phyloP scores from a whole-genome alignment of 345 rosid genomes.

The Cardiospermum halicacabum region DNA sequence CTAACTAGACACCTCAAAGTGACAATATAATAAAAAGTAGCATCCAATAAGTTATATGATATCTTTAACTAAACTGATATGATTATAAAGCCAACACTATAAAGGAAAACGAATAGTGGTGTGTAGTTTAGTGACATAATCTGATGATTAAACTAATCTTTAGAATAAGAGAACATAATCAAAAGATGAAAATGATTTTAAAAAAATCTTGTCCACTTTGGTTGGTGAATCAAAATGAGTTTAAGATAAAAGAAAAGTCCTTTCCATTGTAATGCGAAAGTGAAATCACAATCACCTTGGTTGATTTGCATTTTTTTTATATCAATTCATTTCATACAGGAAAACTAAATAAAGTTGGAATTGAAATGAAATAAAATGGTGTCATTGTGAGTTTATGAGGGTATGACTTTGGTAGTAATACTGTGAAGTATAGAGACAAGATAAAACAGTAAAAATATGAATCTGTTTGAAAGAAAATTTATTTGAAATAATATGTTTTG shows the following conservation, averaged over 20 bases:
- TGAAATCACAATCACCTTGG: slow-evolving; percentile 3
- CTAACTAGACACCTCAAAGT: slow-evolving; percentile 3
- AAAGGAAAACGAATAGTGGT: background rate
- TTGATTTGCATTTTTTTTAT: background rate
- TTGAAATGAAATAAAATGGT: background rate
- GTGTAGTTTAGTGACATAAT: slow-evolving; percentile 1
- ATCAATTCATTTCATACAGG: background rate
- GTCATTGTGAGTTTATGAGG: background rate
- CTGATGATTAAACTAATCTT: slow-evolving; percentile 5
- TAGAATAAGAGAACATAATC: background rate
- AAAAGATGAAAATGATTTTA: slow-evolving; percentile 9
- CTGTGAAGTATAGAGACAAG: slow-evolving; percentile 8
- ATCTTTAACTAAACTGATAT: background rate
- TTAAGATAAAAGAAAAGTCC: background rate
- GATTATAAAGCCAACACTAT: background rate
- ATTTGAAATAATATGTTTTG: no score
- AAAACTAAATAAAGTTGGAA: background rate
- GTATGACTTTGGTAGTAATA: background rate
- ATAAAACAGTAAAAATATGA: slow-evolving; percentile 11
- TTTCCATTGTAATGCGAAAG: slow-evolving; percentile 2
- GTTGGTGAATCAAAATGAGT: no score
- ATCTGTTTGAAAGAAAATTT: background rate
- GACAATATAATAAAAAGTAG: background rate
- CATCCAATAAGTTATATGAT: no score
- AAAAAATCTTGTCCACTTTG: slow-evolving; percentile 12